Evolutionary conservation across 1,284 basidiomycete species (phyloP).

Genomic region (Marasmius tenuissimus): DNA sequence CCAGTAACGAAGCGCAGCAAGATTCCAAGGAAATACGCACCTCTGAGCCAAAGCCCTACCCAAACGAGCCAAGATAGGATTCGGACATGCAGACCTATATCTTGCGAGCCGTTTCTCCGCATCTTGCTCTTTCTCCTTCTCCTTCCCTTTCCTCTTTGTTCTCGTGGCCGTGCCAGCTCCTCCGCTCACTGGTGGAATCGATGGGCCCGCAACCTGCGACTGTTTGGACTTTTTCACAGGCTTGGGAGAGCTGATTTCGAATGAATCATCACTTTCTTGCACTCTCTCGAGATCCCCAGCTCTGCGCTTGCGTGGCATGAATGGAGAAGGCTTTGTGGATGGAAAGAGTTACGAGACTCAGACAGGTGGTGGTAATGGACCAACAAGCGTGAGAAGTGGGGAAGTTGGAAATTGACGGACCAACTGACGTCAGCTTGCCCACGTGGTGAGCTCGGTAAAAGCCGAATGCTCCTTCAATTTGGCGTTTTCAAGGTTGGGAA

Average conservation of each 20-base stretch:
- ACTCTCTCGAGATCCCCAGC: neutral
- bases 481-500: too few species aligned
- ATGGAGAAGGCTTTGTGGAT: too few species aligned
- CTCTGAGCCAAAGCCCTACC: conserved; percentile 64
- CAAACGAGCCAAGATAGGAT: conserved; percentile 63
- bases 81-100: conserved; percentile 57
- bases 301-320: neutral
- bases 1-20: neutral
- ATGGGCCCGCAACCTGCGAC: neutral
- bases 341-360: too few species aligned
- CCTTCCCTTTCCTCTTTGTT: conserved; percentile 19
- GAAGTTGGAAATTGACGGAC: too few species aligned
- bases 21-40: conserved; percentile 27
- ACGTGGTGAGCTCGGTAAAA: too few species aligned
- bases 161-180: neutral
- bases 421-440: too few species aligned
- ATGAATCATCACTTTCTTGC: too few species aligned
- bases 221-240: neutral
- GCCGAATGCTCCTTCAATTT: too few species aligned
- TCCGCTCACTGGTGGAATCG: neutral
- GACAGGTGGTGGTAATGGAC: too few species aligned
- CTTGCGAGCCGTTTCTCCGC: conserved; percentile 58
- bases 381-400: too few species aligned
- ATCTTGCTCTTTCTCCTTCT: neutral
- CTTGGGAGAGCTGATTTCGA: too few species aligned